phyloP scores from a whole-genome alignment of 2,329 filamentous ascomycete genomes.

The Diaporthe caulivora region DNA sequence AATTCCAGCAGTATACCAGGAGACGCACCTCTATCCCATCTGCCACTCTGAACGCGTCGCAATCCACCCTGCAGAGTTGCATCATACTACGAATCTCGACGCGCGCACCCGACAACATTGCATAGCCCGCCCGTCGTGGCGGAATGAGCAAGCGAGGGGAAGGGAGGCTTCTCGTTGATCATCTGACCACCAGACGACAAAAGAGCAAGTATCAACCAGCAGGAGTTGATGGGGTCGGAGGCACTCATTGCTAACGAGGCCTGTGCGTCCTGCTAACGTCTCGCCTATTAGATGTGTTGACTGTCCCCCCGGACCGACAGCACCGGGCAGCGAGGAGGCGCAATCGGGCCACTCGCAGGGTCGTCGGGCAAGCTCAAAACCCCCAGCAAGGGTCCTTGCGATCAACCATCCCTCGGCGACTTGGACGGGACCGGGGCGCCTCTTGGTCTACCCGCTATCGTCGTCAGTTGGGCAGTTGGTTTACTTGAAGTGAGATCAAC shows the following conservation, averaged over 20 bases:
- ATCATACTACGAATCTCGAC: slow-evolving; percentile 35
- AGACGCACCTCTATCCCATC: background rate
- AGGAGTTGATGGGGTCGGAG: background rate
- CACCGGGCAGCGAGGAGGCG: background rate
- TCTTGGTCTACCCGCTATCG: background rate
- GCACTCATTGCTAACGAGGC: background rate
- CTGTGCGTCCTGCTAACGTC: background rate
- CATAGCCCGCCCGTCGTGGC: background rate
- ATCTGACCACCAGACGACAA: background rate
- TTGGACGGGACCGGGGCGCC: background rate
- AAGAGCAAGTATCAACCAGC: background rate
- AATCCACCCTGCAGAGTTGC: slow-evolving; percentile 33
- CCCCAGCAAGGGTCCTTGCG: background rate
- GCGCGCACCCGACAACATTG: background rate
- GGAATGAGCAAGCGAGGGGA: background rate
- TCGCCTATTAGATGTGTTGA: background rate
- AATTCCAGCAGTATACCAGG: background rate
- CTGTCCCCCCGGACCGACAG: background rate
- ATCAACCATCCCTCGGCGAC: slow-evolving; percentile 11
- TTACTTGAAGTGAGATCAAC: background rate
- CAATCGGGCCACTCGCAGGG: background rate
- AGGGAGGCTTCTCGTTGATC: background rate
- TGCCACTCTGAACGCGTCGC: slow-evolving; percentile 5
- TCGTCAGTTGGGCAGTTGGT: background rate
- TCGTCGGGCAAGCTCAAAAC: background rate